Percentiles rank a stretch among this genome's conserved stretches.
Evolutionary conservation across 2,329 filamentous ascomycete species (phyloP).

Genomic region (Chaetomium globosum): DNA sequence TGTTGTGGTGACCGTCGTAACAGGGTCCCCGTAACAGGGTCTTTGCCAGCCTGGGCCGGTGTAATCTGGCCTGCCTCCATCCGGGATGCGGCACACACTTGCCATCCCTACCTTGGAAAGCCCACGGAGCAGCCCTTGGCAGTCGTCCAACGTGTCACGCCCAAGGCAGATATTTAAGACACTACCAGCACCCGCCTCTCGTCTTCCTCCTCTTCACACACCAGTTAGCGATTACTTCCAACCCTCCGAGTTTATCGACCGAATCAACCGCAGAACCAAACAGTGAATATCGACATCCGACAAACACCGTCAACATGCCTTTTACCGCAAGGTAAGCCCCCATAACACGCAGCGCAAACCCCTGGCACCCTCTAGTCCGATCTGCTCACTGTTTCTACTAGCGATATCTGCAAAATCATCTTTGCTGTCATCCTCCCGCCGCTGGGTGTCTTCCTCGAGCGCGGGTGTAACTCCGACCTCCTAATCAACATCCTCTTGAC

Average conservation of each 20-base stretch:
- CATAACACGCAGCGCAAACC: background rate
- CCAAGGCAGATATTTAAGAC: conserved; percentile 22
- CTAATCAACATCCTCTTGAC: conserved; percentile 92
- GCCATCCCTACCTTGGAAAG: background rate
- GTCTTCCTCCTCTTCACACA: background rate
- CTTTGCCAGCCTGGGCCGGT: background rate
- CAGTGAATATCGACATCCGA: background rate
- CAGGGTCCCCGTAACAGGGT: conserved; percentile 8
- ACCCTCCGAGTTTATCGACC: conserved; percentile 4
- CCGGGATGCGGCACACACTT: conserved; percentile 2
- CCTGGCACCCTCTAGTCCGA: too few relatives aligned
- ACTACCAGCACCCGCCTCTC: conserved; percentile 1
- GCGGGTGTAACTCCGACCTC: conserved; percentile 82
- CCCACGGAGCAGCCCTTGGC: conserved; percentile 12
- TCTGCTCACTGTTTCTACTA: conserved; percentile 22
- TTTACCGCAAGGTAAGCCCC: conserved; percentile 58
- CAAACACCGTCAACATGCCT: conserved; percentile 52
- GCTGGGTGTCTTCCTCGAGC: conserved; percentile 91
- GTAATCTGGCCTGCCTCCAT: background rate
- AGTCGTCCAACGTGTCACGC: conserved; percentile 9
- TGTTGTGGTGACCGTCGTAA: background rate
- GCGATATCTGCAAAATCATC: conserved; percentile 69
- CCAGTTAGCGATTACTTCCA: background rate
- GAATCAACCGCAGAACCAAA: background rate
- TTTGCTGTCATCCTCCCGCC: conserved; percentile 88